Conservation (phyloP, 306 rosid species). For the Pyrus betulifolia region DNA sequence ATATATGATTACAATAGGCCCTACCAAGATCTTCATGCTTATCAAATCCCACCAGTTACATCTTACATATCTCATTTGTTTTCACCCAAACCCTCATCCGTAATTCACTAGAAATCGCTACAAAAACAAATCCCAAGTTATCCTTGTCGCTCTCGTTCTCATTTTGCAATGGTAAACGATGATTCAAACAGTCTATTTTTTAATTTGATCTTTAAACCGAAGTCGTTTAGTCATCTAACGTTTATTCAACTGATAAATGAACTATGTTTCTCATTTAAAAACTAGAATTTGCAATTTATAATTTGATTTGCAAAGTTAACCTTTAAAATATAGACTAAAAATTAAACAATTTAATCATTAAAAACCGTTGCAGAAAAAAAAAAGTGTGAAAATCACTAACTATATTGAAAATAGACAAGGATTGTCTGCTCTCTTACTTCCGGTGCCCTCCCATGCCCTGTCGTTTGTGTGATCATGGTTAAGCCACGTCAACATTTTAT, state of each 20-base stretch:
- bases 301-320: too few species aligned
- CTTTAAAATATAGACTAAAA: too few species aligned
- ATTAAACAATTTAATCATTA: too few species aligned
- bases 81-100: not conserved
- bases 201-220: too few species aligned
- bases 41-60: not conserved
- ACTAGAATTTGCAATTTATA: too few species aligned
- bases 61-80: not conserved
- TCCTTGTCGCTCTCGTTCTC: not conserved
- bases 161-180: not conserved
- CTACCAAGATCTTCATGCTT: not conserved
- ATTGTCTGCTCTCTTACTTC: too few species aligned
- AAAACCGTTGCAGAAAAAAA: too few species aligned
- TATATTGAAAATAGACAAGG: not conserved
- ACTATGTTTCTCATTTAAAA: not conserved
- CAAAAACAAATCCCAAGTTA: not conserved
- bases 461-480: too few species aligned
- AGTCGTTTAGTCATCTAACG: too few species aligned
- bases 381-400: not conserved
- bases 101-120: not conserved
- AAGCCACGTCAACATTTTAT: too few species aligned
- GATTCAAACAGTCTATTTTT: not conserved
- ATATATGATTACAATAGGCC: conserved; percentile 2
- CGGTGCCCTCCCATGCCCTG: too few species aligned
- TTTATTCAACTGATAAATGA: too few species aligned